Conservation (phyloP, 805 yeast genomes). For the Pichia rugopelliculosa region DNA sequence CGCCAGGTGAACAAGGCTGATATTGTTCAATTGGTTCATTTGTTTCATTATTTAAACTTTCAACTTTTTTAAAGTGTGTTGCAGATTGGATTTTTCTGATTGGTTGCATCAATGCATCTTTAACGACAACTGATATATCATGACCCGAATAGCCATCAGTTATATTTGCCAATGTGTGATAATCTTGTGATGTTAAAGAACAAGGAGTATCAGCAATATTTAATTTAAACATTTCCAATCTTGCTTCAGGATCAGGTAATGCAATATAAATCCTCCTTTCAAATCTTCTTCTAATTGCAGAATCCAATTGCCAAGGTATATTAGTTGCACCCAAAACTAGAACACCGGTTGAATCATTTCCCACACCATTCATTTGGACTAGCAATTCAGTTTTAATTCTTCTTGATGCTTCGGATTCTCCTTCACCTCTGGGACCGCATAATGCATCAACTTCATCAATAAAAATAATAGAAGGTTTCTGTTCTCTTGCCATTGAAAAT, state of each 20-base stretch:
- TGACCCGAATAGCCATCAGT: slow-evolving; percentile 98
- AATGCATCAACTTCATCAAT: slow-evolving; percentile 97
- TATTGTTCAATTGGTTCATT: slow-evolving; percentile 37
- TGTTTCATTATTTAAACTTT: slow-evolving; percentile 32
- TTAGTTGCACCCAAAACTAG: slow-evolving; percentile 95
- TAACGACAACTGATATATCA: slow-evolving; percentile 92
- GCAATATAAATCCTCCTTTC: slow-evolving; percentile 94
- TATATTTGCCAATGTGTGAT: slow-evolving; percentile 74
- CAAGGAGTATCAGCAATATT: slow-evolving; percentile 91
- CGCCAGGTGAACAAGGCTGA: slow-evolving; percentile 99
- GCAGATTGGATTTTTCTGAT: slow-evolving; percentile 92
- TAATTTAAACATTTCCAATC: slow-evolving; percentile 88
- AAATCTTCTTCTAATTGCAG: slow-evolving; percentile 94
- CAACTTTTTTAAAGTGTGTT: slow-evolving; percentile 77
- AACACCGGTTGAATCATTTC: slow-evolving; percentile 88
- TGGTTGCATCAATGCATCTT: slow-evolving; percentile 98
- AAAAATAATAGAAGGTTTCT: slow-evolving; percentile 90
- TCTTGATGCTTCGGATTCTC: slow-evolving; percentile 93
- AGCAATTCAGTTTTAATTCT: slow-evolving; percentile 92
- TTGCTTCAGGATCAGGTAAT: slow-evolving; percentile 87
- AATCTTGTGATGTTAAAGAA: slow-evolving; percentile 64
- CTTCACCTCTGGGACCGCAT: slow-evolving; percentile 97
- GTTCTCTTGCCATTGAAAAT: slow-evolving; percentile 93
- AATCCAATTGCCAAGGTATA: slow-evolving; percentile 97
- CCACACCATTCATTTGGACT: slow-evolving; percentile 99